Evolutionary conservation across 176 grass and related monocot species (phyloP).

Genomic region (Thalia dealbata): DNA sequence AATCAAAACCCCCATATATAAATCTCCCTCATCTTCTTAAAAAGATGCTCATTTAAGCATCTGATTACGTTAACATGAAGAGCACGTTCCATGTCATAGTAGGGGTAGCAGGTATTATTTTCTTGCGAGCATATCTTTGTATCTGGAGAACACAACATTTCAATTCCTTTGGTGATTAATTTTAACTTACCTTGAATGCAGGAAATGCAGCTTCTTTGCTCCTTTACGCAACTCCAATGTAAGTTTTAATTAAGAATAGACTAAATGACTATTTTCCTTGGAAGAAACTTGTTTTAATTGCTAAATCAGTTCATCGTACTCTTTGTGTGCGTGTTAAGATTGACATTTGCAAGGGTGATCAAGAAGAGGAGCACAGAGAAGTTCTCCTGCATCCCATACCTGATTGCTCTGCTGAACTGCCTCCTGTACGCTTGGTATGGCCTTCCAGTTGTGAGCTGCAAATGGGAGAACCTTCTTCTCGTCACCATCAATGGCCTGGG

Average conservation of each 20-base stretch:
- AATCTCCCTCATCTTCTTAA: too few relatives aligned
- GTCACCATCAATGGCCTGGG: constrained; percentile 37
- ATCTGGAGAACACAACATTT: too few relatives aligned
- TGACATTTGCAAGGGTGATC: constrained; percentile 61
- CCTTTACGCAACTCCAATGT: constrained; percentile 62
- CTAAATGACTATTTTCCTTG: not conserved
- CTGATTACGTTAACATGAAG: too few relatives aligned
- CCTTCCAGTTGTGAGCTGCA: constrained; percentile 45
- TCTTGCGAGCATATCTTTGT: too few relatives aligned
- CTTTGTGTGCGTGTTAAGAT: constrained; percentile 32
- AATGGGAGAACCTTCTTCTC: constrained; percentile 56
- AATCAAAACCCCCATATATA: too few relatives aligned
- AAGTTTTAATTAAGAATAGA: constrained; percentile 5
- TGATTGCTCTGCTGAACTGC: constrained; percentile 39
- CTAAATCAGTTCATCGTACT: not conserved
- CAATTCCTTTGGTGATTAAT: too few relatives aligned
- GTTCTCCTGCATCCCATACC: constrained; percentile 62
- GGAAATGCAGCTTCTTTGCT: constrained; percentile 44
- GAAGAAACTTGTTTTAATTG: not conserved
- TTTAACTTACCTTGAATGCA: constrained; percentile 13
- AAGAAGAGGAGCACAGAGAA: constrained; percentile 52
- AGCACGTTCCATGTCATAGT: too few relatives aligned
- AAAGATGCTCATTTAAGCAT: too few relatives aligned
- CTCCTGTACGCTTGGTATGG: constrained; percentile 63
- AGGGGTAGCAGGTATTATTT: too few relatives aligned